Evolutionary conservation across 495 filamentous ascomycete genomes (phyloP).

Genomic region (Annulohypoxylon maeteangense): DNA sequence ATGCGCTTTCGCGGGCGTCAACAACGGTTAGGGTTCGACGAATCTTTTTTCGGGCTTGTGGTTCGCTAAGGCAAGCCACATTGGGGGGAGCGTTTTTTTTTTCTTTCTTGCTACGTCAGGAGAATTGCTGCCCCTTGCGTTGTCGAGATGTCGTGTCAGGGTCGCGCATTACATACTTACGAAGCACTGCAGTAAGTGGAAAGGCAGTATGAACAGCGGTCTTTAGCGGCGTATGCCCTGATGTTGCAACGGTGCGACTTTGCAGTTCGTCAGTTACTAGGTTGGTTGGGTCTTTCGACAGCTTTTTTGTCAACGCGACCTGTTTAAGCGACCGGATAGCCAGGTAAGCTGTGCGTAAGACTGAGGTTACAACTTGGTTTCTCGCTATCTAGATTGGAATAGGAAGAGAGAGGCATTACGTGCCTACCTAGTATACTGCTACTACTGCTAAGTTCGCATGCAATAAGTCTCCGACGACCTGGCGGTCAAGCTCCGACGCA

Average conservation of each 20-base stretch:
- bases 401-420: background rate
- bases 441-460: background rate
- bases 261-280: background rate
- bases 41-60: background rate
- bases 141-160: constrained; percentile 33
- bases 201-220: background rate
- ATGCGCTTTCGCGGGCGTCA: constrained; percentile 17
- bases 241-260: constrained; percentile 6
- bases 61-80: constrained; percentile 28
- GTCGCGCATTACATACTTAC: constrained; percentile 31
- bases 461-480: background rate
- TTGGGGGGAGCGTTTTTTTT: background rate
- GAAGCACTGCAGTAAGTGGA: constrained; percentile 10
- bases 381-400: background rate
- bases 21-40: background rate
- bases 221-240: background rate
- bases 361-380: constrained; percentile 11
- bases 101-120: constrained; percentile 15
- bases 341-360: constrained; percentile 5
- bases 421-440: background rate
- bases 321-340: constrained; percentile 2
- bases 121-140: constrained; percentile 39
- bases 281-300: background rate
- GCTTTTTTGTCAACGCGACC: constrained; percentile 14
- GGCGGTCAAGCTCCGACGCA: constrained; percentile 5